phyloP scores from a whole-genome alignment of 257 asterid species.

The Fraxinus anomala region DNA sequence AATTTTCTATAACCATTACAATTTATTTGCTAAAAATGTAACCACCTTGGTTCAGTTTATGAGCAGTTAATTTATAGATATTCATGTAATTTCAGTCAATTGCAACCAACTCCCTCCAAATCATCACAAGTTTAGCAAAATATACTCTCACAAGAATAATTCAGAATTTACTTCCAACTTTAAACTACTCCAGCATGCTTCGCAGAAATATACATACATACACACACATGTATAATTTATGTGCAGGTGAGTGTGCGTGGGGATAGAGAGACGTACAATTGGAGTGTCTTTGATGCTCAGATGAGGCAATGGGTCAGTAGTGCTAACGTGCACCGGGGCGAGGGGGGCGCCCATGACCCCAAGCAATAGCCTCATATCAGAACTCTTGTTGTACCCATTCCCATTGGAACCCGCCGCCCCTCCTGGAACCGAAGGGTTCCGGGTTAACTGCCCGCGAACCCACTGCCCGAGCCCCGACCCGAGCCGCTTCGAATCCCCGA shows the following conservation, averaged over 20 bases:
- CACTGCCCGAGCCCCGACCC: slow-evolving; percentile 71
- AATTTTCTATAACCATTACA: neutral
- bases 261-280: slow-evolving; percentile 47
- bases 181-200: neutral
- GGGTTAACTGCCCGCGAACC: slow-evolving; percentile 66
- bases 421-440: slow-evolving; percentile 61
- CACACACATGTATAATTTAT: neutral
- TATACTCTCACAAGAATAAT: neutral
- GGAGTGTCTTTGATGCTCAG: slow-evolving; percentile 93
- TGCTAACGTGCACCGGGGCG: slow-evolving; percentile 86
- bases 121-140: neutral
- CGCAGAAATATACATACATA: too few relatives aligned
- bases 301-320: slow-evolving; percentile 82
- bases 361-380: slow-evolving; percentile 86
- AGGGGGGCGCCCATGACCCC: slow-evolving; percentile 98
- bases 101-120: slow-evolving; percentile 8
- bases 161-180: neutral
- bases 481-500: slow-evolving; percentile 60
- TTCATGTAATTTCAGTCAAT: neutral
- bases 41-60: neutral
- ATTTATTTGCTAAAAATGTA: slow-evolving; percentile 2
- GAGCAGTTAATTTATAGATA: neutral
- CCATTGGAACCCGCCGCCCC: slow-evolving; percentile 24
- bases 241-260: neutral
- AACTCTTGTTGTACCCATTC: slow-evolving; percentile 52